Percentiles rank a stretch among this genome's conserved stretches.
Evolutionary conservation across 352 stramenopile species (phyloP).

Genomic region (Pseudoperonospora humuli): DNA sequence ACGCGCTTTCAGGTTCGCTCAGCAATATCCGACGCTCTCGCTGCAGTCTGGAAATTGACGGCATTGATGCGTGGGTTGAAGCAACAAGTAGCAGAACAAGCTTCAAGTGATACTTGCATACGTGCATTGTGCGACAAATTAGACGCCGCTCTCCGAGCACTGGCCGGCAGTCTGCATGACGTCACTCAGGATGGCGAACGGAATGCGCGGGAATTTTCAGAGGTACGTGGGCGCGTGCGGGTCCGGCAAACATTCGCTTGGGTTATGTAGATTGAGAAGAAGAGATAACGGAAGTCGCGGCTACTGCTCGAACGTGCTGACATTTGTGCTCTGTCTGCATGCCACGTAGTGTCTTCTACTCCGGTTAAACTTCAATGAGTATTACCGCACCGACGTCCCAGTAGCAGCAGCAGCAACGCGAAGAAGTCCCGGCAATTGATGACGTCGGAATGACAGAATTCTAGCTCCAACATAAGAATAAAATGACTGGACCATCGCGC

Average conservation of each 20-base stretch:
- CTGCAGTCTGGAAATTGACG: conserved; percentile 26
- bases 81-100: conserved; percentile 16
- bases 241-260: conserved; percentile 5
- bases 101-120: conserved; percentile 9
- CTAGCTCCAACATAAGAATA: too few relatives aligned
- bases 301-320: conserved; percentile 20
- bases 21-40: conserved; percentile 18
- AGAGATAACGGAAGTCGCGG: conserved; percentile 12
- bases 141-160: conserved; percentile 10
- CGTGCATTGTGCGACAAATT: conserved; percentile 20
- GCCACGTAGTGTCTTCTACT: conserved; percentile 39
- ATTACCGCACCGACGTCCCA: conserved; percentile 18
- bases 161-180: conserved; percentile 24
- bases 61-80: conserved; percentile 25
- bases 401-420: conserved; percentile 3
- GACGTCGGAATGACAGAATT: conserved; percentile 2
- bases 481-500: too few relatives aligned
- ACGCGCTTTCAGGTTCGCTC: conserved; percentile 24
- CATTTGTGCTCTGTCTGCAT: conserved; percentile 14
- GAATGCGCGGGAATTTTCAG: conserved; percentile 30
- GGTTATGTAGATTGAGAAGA: conserved; percentile 8
- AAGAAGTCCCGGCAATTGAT: conserved; percentile 3
- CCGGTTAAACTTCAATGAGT: conserved; percentile 54
- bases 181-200: conserved; percentile 17
- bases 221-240: conserved; percentile 29